phyloP scores from a whole-genome alignment of 495 filamentous ascomycete species.

The Talaromyces stipitatus region DNA sequence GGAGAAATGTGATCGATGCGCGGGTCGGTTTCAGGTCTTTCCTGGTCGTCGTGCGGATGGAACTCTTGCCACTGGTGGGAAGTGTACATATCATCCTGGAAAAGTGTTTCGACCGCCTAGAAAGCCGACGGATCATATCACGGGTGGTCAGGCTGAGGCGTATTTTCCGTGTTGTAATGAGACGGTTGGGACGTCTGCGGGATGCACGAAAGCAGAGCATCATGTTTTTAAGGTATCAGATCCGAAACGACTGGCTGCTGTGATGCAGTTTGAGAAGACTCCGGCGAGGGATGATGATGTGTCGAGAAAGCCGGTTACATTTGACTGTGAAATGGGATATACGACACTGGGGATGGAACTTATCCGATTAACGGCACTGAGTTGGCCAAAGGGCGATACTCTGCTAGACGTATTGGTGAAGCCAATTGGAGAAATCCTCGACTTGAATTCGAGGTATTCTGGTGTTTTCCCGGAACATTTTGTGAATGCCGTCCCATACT shows the following conservation, averaged over 20 bases:
- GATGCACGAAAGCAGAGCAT: constrained; percentile 58
- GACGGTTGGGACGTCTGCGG: constrained; percentile 55
- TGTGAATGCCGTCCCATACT: constrained; percentile 56
- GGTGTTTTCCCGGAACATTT: constrained; percentile 73
- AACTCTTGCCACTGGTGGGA: constrained; percentile 63
- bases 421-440: constrained; percentile 78
- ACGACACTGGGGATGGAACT: constrained; percentile 81
- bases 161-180: constrained; percentile 74
- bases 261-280: constrained; percentile 74
- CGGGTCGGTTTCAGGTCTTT: constrained; percentile 82
- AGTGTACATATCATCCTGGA: constrained; percentile 71
- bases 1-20: constrained; percentile 86
- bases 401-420: constrained; percentile 80
- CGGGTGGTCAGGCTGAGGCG: constrained; percentile 37
- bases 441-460: constrained; percentile 85
- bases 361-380: constrained; percentile 76
- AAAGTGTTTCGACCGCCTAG: constrained; percentile 46
- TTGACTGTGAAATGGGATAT: constrained; percentile 98
- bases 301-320: constrained; percentile 50
- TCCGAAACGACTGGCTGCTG: constrained; percentile 62
- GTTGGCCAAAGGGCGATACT: constrained; percentile 71
- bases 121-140: constrained; percentile 38
- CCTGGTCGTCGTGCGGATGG: constrained; percentile 81
- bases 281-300: constrained; percentile 46
- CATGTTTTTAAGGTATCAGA: constrained; percentile 89